phyloP scores from a whole-genome alignment of 148 eudicot species.

The Vaccinium myrtillus region DNA sequence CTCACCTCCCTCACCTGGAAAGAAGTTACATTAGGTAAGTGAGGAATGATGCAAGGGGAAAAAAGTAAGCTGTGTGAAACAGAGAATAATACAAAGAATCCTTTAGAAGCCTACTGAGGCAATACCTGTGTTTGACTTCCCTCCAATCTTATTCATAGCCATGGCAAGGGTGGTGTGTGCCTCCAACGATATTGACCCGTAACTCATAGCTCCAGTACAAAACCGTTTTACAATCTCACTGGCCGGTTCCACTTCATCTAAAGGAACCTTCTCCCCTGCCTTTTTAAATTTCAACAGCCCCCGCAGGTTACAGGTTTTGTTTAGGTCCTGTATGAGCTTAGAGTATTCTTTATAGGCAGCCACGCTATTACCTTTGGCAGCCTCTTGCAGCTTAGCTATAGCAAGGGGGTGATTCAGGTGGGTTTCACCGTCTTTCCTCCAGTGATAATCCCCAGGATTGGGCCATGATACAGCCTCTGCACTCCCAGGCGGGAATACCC shows the following conservation, averaged over 20 bases:
- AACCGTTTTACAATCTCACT: slow-evolving; percentile 97
- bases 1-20: slow-evolving; percentile 97
- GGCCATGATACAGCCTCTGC: slow-evolving; percentile 92
- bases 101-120: neutral
- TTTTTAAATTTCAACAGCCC: slow-evolving; percentile 91
- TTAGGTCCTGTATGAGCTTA: slow-evolving; percentile 75
- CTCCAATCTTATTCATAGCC: slow-evolving; percentile 96
- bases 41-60: neutral
- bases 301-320: slow-evolving; percentile 78
- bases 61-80: neutral
- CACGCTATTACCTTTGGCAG: slow-evolving; percentile 81
- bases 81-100: neutral
- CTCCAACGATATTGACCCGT: slow-evolving; percentile 98
- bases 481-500: slow-evolving; percentile 76
- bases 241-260: slow-evolving; percentile 93
- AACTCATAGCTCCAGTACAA: slow-evolving; percentile 99
- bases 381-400: slow-evolving; percentile 94
- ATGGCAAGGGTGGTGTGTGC: slow-evolving; percentile 90
- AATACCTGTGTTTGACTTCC: slow-evolving; percentile 95
- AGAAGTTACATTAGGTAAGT: slow-evolving; percentile 4
- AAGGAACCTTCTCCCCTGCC: slow-evolving; percentile 48
- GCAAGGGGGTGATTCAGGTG: slow-evolving; percentile 96
- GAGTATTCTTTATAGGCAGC: slow-evolving; percentile 94
- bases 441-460: slow-evolving; percentile 96
- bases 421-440: slow-evolving; percentile 95